These are phyloP conservation scores for Blepharisma japonicum DNA, from an alignment of 73 alveolate species.

Conservation along the genomic window DNA sequence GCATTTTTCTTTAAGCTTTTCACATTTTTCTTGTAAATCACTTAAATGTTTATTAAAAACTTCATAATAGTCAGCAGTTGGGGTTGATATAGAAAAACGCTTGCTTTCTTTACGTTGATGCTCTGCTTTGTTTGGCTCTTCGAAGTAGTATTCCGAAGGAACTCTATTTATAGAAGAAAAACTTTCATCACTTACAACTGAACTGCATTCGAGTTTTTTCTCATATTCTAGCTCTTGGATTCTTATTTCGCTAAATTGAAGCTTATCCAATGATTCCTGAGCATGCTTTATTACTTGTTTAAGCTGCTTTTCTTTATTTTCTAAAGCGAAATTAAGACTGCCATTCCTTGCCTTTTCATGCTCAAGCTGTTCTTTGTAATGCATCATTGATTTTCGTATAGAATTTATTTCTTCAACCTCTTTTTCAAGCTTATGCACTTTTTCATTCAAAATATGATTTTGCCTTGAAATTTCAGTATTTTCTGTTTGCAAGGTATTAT, in stretches of 20 bases:
- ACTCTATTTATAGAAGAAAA: neutral
- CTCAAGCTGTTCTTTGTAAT: neutral
- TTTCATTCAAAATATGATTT: neutral
- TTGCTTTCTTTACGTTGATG: too few species aligned
- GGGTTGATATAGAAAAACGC: too few species aligned
- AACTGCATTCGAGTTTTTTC: neutral
- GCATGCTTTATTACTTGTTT: neutral
- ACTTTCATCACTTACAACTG: neutral
- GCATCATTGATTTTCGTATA: neutral
- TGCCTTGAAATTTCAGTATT: neutral
- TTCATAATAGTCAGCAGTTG: too few species aligned
- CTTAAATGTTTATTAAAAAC: too few species aligned
- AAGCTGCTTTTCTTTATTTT: constrained; percentile 11
- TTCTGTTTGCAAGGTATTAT: neutral
- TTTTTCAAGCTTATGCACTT: neutral
- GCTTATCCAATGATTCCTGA: neutral
- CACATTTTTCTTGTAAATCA: too few species aligned
- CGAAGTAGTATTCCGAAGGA: neutral
- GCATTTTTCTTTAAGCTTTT: too few species aligned
- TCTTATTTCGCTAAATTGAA: neutral
- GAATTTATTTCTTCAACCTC: constrained; percentile 11
- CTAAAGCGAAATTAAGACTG: neutral
- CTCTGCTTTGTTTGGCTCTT: neutral
- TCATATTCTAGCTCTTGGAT: constrained; percentile 14
- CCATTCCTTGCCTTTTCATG: neutral